Percentiles rank a stretch among this genome's conserved stretches.
phyloP scores from a whole-genome alignment of 306 rosid genomes.

The Prunus mira region DNA sequence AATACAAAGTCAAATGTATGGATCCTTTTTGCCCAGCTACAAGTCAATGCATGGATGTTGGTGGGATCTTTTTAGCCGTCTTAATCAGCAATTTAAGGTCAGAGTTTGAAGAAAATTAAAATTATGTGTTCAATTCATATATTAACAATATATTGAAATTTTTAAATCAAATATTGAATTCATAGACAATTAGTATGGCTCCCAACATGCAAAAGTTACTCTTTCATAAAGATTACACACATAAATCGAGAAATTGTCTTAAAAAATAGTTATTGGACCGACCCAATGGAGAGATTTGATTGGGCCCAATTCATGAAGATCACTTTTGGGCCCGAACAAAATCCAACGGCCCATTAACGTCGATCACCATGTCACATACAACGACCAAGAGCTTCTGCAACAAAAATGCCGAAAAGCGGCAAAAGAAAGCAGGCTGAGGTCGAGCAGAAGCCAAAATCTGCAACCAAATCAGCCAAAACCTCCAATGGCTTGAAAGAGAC shows the following conservation, averaged over 20 bases:
- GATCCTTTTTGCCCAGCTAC: not conserved
- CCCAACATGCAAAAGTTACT: too few species aligned
- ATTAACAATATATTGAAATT: not conserved
- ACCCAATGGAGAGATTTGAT: not conserved
- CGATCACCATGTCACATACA: not conserved
- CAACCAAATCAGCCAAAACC: conserved; percentile 25
- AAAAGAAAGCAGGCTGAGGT: conserved; percentile 39
- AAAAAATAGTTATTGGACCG: not conserved
- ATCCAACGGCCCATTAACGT: not conserved
- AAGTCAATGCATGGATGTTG: not conserved
- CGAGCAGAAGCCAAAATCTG: conserved; percentile 8
- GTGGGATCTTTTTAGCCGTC: not conserved
- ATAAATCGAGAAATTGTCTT: too few species aligned
- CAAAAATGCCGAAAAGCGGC: conserved; percentile 34
- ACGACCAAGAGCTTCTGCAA: not conserved
- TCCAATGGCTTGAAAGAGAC: not conserved
- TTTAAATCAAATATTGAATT: too few species aligned
- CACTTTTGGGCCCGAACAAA: not conserved
- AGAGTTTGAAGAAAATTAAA: not conserved
- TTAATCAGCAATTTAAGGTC: not conserved
- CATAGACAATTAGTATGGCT: too few species aligned
- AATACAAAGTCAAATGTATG: not conserved
- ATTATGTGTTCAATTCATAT: not conserved
- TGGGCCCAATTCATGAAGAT: not conserved
- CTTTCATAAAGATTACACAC: too few species aligned